These are phyloP conservation scores for Cicer yamashitae DNA, from an alignment of 306 rosid genomes.

Conservation along the genomic window DNA sequence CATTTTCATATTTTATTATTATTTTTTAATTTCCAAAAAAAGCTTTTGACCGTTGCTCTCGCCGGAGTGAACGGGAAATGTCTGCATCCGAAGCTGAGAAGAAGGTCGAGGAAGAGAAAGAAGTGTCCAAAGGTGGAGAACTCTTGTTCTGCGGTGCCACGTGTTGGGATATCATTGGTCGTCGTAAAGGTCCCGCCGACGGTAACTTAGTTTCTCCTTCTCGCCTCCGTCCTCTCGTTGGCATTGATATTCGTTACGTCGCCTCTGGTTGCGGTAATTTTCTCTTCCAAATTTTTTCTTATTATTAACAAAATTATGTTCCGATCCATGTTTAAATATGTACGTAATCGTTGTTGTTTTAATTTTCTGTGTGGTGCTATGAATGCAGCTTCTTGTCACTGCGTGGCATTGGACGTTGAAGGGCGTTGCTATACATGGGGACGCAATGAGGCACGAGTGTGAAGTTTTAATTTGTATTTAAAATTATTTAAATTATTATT, in stretches of 20 bases:
- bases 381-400: slow-evolving; percentile 87
- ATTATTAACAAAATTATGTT: background rate
- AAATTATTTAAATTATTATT: background rate
- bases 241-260: slow-evolving; percentile 73
- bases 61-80: slow-evolving; percentile 78
- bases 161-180: slow-evolving; percentile 83
- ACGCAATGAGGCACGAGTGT: slow-evolving; percentile 82
- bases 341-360: background rate
- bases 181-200: slow-evolving; percentile 73
- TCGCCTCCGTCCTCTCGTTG: slow-evolving; percentile 87
- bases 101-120: slow-evolving; percentile 60
- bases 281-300: background rate
- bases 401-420: slow-evolving; percentile 92
- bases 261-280: slow-evolving; percentile 86
- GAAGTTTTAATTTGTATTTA: background rate
- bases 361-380: background rate
- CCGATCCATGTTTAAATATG: background rate
- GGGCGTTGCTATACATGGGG: slow-evolving; percentile 99
- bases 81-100: slow-evolving; percentile 69
- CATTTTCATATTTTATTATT: slow-evolving; percentile 21
- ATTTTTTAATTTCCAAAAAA: background rate
- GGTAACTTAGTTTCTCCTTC: slow-evolving; percentile 86
- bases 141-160: slow-evolving; percentile 95
- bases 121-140: slow-evolving; percentile 69
- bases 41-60: slow-evolving; percentile 50